Base-by-base conservation (phyloP, 768 basidiomycete species). In the Phlebiopsis gigantea region DNA sequence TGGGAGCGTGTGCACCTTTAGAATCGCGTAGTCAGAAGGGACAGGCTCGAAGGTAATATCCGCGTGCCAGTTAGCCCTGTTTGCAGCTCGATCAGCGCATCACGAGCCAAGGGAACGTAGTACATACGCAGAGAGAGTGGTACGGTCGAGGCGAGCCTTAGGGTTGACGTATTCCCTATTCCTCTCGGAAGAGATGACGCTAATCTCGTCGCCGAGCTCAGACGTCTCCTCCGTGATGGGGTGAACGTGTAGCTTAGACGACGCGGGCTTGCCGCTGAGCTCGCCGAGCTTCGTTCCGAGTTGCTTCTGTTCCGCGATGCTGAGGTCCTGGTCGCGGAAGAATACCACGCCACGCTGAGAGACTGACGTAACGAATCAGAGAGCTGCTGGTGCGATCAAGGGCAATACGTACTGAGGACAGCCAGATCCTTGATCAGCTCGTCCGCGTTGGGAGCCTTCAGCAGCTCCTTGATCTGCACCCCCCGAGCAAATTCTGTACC, bases 301-400 rank as follows among this genome's bases (percentile, higher is more conserved):
- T 15, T 50, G 57, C 46, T 64, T 63, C 50, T 71, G 70, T 41
- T 66, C 59, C 31, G 69, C 68, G 28, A 68, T 66, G 19, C 66
- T 68, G 43, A 71, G 54, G 52, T 68, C 65, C 53, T 71, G 70
- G 62, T 71, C 68, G 41, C 70, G 67, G 68, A 71, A 66, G 63
- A 71, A 69, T 24, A 69, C 68, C 45, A 69, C 66, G 26, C 60
- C 57, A 46, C 68, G 65, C 52, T 69, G 58, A 3, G 58, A 59
- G 25, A 59, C 58, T 54, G 44, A 39, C 34, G 8, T 39, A 7
- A 4, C 22, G 31, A 15, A 21, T 19, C 19, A 19, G n/a, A 45
- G 46, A 42, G 5, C 28, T n/a, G n/a, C n/a, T n/a, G n/a, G n/a
- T n/a, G n/a, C n/a, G n/a, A n/a, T n/a, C n/a, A n/a, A n/a, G n/a